Evolutionary conservation across 2,329 filamentous ascomycete genomes (phyloP).

Genomic region (Monosporascus sp.): DNA sequence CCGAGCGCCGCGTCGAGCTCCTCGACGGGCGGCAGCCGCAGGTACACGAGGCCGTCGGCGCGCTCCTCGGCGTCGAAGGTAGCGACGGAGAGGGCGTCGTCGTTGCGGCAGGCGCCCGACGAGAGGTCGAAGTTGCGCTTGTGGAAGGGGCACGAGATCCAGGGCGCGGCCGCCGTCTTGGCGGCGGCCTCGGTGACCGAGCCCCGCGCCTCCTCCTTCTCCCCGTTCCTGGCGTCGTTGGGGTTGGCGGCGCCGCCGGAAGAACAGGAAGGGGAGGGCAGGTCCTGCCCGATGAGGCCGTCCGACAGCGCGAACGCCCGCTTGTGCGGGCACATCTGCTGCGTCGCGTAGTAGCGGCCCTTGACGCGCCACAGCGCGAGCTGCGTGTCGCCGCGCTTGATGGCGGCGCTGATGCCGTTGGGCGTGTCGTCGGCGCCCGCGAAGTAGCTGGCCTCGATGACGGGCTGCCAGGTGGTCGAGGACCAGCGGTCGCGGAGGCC

Average conservation of each 20-base stretch:
- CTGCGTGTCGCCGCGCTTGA: slow-evolving; percentile 87
- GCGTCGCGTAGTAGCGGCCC: slow-evolving; percentile 76
- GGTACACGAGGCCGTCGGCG: slow-evolving; percentile 68
- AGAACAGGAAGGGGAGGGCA: slow-evolving; percentile 9
- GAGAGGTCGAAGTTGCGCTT: slow-evolving; percentile 83
- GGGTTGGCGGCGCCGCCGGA: slow-evolving; percentile 9
- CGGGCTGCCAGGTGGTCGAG: slow-evolving; percentile 69
- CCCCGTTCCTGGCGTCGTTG: slow-evolving; percentile 28
- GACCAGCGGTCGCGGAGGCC: slow-evolving; percentile 59
- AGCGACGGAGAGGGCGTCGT: slow-evolving; percentile 71
- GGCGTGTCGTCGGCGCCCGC: slow-evolving; percentile 55
- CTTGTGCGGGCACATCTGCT: slow-evolving; percentile 95
- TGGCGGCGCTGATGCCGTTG: slow-evolving; percentile 68
- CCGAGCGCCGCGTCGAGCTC: slow-evolving; percentile 77
- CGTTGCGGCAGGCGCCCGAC: slow-evolving; percentile 69
- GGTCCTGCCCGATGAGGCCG: slow-evolving; percentile 70
- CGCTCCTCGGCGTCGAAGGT: slow-evolving; percentile 75
- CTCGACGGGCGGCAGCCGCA: slow-evolving; percentile 73
- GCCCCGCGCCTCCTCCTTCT: slow-evolving; percentile 13
- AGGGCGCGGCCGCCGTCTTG: slow-evolving; percentile 44
- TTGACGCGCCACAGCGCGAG: slow-evolving; percentile 80
- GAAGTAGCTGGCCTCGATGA: slow-evolving; percentile 69
- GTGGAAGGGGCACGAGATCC: slow-evolving; percentile 82
- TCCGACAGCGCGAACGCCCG: slow-evolving; percentile 86
- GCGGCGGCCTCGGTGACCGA: slow-evolving; percentile 6